Evolutionary conservation across 2,329 filamentous ascomycete genomes (phyloP).

Genomic region (Scytalidium lignicola): DNA sequence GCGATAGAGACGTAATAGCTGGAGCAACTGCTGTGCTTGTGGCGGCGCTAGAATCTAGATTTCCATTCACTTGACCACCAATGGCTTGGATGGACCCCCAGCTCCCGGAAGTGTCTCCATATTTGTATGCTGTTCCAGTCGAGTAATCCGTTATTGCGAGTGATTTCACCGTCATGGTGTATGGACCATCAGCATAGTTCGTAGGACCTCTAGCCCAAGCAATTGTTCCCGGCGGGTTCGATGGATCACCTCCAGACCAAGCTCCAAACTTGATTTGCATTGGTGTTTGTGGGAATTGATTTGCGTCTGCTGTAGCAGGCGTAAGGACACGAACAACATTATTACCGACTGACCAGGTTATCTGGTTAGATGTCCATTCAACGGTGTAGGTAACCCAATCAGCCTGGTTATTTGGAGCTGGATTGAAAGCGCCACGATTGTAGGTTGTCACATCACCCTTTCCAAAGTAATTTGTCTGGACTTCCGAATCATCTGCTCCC

Average conservation of each 20-base stretch:
- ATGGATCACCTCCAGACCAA: conserved; percentile 83
- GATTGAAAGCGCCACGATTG: conserved; percentile 80
- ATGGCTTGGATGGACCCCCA: conserved; percentile 79
- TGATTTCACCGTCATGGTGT: conserved; percentile 75
- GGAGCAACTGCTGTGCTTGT: conserved; percentile 53
- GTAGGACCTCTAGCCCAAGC: conserved; percentile 83
- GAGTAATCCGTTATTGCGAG: conserved; percentile 85
- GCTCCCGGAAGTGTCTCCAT: conserved; percentile 69
- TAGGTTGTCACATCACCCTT: conserved; percentile 83
- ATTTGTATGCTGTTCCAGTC: conserved; percentile 79
- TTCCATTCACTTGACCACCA: conserved; percentile 72
- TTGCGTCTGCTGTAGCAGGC: conserved; percentile 59
- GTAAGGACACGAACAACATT: conserved; percentile 71
- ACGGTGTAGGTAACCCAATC: conserved; percentile 81
- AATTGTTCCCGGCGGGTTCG: conserved; percentile 76
- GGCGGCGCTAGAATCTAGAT: conserved; percentile 49
- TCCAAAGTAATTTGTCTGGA: conserved; percentile 97
- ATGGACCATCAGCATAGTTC: conserved; percentile 79
- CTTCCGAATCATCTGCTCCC: conserved; percentile 66
- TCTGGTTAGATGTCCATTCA: conserved; percentile 82
- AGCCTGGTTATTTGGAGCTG: conserved; percentile 61
- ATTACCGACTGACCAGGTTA: conserved; percentile 82
- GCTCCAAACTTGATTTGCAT: conserved; percentile 91
- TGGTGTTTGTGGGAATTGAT: conserved; percentile 89
- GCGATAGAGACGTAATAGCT: conserved; percentile 55